Evolutionary conservation across 1,139 yeast genomes (phyloP).

Genomic region (Pichia sp.): DNA sequence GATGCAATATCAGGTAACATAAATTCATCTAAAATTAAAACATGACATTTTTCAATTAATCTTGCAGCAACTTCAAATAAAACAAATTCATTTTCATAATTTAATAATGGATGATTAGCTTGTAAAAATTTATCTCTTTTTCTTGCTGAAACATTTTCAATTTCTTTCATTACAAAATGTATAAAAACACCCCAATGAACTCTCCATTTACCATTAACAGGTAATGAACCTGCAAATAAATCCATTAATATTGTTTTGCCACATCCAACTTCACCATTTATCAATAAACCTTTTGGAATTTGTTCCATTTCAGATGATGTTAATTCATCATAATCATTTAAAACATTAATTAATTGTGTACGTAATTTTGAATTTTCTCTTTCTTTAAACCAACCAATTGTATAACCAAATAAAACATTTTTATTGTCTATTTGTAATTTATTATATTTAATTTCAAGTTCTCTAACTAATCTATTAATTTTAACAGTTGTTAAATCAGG

Average conservation of each 20-base stretch:
- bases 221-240: conserved; percentile 60
- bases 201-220: conserved; percentile 57
- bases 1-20: conserved; percentile 71
- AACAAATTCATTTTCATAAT: conserved; percentile 58
- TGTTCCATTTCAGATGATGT: conserved; percentile 38
- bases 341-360: conserved; percentile 38
- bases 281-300: conserved; percentile 53
- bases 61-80: conserved; percentile 63
- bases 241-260: conserved; percentile 75
- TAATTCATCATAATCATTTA: conserved; percentile 61
- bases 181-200: conserved; percentile 71
- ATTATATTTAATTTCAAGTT: conserved; percentile 37
- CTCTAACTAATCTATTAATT: conserved; percentile 42
- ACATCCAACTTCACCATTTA: conserved; percentile 73
- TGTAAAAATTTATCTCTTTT: conserved; percentile 27
- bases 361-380: conserved; percentile 15
- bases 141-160: conserved; percentile 48
- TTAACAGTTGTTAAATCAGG: conserved; percentile 50
- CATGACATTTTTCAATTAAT: conserved; percentile 53
- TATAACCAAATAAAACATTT: conserved; percentile 12
- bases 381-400: conserved; percentile 20
- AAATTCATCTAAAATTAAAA: conserved; percentile 64
- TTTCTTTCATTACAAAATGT: conserved; percentile 59
- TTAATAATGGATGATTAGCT: conserved; percentile 31
- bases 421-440: conserved; percentile 8